These are phyloP conservation scores for Irpex rosettiformis DNA, from an alignment of 1,284 basidiomycete genomes.

Conservation along the genomic window DNA sequence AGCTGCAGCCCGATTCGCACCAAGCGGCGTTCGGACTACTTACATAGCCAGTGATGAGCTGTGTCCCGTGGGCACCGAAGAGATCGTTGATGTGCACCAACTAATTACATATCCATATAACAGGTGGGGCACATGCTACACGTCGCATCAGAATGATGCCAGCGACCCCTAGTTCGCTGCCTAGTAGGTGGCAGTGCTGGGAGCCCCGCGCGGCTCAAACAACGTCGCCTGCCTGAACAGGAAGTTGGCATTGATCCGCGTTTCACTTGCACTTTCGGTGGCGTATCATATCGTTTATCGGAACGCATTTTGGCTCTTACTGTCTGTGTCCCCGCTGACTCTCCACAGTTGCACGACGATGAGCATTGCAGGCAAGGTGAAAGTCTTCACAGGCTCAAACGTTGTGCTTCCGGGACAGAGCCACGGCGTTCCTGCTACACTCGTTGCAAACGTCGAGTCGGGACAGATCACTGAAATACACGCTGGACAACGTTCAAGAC, in stretches of 20 bases:
- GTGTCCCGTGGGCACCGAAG: background rate
- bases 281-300: background rate
- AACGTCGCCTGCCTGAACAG: constrained; percentile 1
- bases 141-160: background rate
- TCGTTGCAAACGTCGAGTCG: constrained; percentile 56
- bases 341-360: constrained; percentile 7
- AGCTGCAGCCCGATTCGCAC: background rate
- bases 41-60: background rate
- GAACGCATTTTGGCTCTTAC: background rate
- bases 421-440: constrained; percentile 62
- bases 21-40: too few species aligned
- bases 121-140: background rate
- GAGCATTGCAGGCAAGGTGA: constrained; percentile 16
- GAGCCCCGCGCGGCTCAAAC: background rate
- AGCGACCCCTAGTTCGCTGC: background rate
- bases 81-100: background rate
- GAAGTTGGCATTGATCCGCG: background rate
- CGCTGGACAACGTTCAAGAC: constrained; percentile 27
- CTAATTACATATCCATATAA: background rate
- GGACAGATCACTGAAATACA: constrained; percentile 69
- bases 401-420: constrained; percentile 57
- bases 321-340: too few species aligned
- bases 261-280: background rate
- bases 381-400: constrained; percentile 44
- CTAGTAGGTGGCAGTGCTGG: background rate